A percentile compares a stretch with the other conserved stretches of the same genome.
Conservation (phyloP, 768 basidiomycete species). For the Rhodotorula toruloides region DNA sequence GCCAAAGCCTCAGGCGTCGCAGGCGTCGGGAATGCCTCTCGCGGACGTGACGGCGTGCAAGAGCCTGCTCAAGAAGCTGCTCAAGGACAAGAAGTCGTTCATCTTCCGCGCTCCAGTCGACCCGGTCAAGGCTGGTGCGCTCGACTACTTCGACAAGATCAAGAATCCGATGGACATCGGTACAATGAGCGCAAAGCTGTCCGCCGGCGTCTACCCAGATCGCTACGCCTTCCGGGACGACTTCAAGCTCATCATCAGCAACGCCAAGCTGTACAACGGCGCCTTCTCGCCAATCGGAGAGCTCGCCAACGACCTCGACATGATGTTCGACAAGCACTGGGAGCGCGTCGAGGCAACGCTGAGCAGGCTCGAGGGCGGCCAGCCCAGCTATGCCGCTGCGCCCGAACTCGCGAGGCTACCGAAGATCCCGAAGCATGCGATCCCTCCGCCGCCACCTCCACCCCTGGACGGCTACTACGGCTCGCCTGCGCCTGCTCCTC, state of each 20-base stretch:
- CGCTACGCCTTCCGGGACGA: slow-evolving; percentile 78
- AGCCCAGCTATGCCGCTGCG: background rate
- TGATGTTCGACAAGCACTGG: slow-evolving; percentile 86
- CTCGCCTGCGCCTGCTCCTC: slow-evolving; percentile 36
- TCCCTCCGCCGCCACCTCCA: background rate
- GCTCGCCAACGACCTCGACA: slow-evolving; percentile 68
- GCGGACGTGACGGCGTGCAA: slow-evolving; percentile 40
- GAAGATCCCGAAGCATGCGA: background rate
- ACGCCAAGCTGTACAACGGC: slow-evolving; percentile 79
- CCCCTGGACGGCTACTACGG: slow-evolving; percentile 1
- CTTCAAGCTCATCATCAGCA: slow-evolving; percentile 77
- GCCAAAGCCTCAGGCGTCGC: slow-evolving; percentile 22
- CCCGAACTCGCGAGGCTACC: background rate
- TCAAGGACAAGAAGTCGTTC: slow-evolving; percentile 63
- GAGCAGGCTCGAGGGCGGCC: slow-evolving; percentile 51
- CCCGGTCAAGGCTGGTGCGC: slow-evolving; percentile 37
- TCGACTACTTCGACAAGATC: slow-evolving; percentile 73
- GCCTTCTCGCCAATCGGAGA: slow-evolving; percentile 66
- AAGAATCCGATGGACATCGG: slow-evolving; percentile 92
- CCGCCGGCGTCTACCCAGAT: slow-evolving; percentile 76
- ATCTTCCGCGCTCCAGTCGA: slow-evolving; percentile 78
- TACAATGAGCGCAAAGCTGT: slow-evolving; percentile 78
- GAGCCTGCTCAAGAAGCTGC: slow-evolving; percentile 63
- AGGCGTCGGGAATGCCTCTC: slow-evolving; percentile 38
- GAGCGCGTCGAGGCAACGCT: slow-evolving; percentile 75